Percentiles rank a stretch among this genome's conserved stretches.
Conservation (phyloP, 345 rosid genomes). For the Salix arbutifolia region DNA sequence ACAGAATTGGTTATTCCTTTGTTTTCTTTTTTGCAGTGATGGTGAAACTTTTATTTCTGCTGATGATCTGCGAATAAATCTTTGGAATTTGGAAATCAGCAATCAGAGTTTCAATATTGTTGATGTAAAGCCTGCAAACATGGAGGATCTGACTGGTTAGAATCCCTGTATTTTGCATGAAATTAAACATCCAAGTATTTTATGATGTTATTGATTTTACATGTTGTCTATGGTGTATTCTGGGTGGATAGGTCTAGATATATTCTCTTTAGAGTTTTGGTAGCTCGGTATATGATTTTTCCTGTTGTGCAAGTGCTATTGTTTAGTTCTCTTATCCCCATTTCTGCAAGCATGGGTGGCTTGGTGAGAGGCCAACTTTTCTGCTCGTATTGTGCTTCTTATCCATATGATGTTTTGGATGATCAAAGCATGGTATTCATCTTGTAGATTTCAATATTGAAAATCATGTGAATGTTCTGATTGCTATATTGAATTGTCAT, state of each 20-base stretch:
- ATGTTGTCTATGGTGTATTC: neutral
- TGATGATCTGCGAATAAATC: slow-evolving; percentile 60
- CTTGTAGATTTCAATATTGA: neutral
- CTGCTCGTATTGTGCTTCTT: neutral
- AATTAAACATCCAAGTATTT: neutral
- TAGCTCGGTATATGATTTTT: neutral
- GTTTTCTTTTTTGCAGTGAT: slow-evolving; percentile 35
- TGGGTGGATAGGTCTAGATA: neutral
- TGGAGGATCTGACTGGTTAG: slow-evolving; percentile 64
- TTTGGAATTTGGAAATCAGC: slow-evolving; percentile 67
- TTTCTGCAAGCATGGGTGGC: neutral
- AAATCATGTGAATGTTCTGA: neutral
- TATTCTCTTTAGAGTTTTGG: neutral
- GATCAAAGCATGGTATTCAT: neutral
- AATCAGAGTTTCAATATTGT: slow-evolving; percentile 59
- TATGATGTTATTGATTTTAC: neutral
- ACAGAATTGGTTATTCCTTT: neutral
- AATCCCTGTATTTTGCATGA: neutral
- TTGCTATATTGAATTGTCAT: neutral
- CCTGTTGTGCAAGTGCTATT: neutral
- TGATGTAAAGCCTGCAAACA: slow-evolving; percentile 55
- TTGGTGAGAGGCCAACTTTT: neutral
- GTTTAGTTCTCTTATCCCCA: neutral
- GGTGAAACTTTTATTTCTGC: slow-evolving; percentile 67
- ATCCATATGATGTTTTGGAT: neutral